Base-by-base conservation (phyloP, 2,329 filamentous ascomycete genomes). In the Neoascochyta sp. region DNA sequence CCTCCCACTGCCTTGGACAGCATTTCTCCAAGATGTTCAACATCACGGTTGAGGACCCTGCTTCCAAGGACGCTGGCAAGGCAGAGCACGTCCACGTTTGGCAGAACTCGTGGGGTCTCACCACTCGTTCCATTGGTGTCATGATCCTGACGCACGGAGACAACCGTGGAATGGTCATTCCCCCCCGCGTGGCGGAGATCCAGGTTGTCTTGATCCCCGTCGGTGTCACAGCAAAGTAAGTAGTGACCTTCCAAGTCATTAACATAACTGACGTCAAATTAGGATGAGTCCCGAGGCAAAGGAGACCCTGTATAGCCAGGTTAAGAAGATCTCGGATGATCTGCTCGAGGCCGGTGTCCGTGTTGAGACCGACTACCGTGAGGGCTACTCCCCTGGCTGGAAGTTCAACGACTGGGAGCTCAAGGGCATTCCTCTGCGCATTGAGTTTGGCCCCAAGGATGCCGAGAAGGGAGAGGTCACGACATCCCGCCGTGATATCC, bases 21-120 rank as follows among this genome's bases (percentile, higher is more conserved):
- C 95, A 98, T 70, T 98, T 98, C 69, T 89, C 83, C 64, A 95
- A 93, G 69, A 98, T 98, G 89, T 98, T 96, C 63, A 84, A 92
- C 64, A 96, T 98, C 63, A 94, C 84, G 1, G 87, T 98, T 16
- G 90, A 98, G 65, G 89, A 98, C 58, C 92, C 92, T 14, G 72
- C 74, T 38, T 76, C 74, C 28, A 80, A 81, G 56, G 71, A 74
- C 25, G 63, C 61, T 16, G 80, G 76, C 27, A 79, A 92, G 63
- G 48, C 57, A n/a, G 51, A 60, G 34, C 83, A 86, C 67, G 70
- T 95, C 34, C 71, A 90, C 58, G 89, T 96, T 34, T 96, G 90
- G 89, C 92, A 98, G 65, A 98, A 98, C 73, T 95, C 88, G 9
- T 98, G 92, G 92, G 92, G 92, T 67, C 78, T 98, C 39, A 96